phyloP scores from a whole-genome alignment of 139 green algal genomes.

The Nannochloris sp. region DNA sequence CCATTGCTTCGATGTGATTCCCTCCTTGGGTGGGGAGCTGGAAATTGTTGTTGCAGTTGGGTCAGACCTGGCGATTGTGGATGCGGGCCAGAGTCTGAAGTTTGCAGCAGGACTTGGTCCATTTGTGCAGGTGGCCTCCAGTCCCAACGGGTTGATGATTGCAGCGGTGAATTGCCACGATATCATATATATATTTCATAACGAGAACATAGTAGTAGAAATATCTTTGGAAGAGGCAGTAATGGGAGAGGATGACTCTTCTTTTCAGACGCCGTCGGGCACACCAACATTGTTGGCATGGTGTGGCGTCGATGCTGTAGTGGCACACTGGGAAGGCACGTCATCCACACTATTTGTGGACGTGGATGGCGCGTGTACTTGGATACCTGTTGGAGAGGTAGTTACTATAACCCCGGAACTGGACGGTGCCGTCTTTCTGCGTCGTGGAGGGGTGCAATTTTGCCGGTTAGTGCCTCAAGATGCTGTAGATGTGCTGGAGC shows the following conservation, averaged over 20 bases:
- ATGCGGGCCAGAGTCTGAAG: conserved; percentile 31
- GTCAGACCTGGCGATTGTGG: conserved; percentile 44
- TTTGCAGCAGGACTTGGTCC: conserved; percentile 15
- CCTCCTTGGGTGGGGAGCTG: conserved; percentile 44
- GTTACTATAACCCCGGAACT: conserved; percentile 30
- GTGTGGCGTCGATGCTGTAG: conserved; percentile 72
- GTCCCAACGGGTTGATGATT: conserved; percentile 56
- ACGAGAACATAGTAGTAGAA: conserved; percentile 5
- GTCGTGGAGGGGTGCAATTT: conserved; percentile 34
- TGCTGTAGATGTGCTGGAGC: conserved; percentile 23
- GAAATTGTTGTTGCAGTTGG: conserved; percentile 60
- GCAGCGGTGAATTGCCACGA: conserved; percentile 45
- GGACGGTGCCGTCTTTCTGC: conserved; percentile 68
- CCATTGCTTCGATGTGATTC: conserved; percentile 53
- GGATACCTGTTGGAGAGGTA: conserved; percentile 9
- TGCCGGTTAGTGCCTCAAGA: conserved; percentile 49
- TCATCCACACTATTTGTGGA: conserved; percentile 32
- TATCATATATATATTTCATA: conserved; percentile 2
- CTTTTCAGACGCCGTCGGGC: conserved; percentile 25
- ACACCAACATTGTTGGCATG: conserved; percentile 59
- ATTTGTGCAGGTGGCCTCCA: conserved; percentile 41
- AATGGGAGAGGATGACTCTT: not conserved
- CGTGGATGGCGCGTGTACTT: conserved; percentile 10
- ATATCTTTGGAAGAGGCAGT: not conserved
- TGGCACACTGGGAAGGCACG: conserved; percentile 54